Evolutionary conservation across 768 basidiomycete genomes (phyloP).

Genomic region (Tulasnella sp.): DNA sequence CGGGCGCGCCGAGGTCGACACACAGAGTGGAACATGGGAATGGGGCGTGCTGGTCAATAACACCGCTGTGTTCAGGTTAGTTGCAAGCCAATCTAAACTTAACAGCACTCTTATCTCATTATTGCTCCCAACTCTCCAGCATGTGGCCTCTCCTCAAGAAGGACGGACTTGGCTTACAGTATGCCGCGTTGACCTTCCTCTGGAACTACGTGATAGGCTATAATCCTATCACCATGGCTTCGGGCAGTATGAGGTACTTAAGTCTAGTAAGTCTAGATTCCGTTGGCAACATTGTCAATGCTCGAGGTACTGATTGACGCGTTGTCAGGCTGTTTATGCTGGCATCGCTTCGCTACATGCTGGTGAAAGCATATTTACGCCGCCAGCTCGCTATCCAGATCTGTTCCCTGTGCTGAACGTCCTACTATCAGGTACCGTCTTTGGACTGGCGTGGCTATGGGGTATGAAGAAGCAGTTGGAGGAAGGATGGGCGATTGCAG

Average conservation of each 20-base stretch:
- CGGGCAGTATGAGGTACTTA: conserved; percentile 35
- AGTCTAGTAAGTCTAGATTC: conserved; percentile 21
- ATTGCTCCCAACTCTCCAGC: conserved; percentile 31
- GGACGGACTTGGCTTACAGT: conserved; percentile 69
- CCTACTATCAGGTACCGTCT: conserved; percentile 67
- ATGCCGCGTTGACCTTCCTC: conserved; percentile 49
- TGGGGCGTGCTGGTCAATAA: conserved; percentile 71
- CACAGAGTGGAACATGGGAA: conserved; percentile 33
- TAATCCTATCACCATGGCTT: conserved; percentile 40
- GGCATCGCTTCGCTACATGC: conserved; percentile 47
- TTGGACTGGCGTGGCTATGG: conserved; percentile 80
- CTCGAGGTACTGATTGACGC: conserved; percentile 11
- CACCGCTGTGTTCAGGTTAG: conserved; percentile 78
- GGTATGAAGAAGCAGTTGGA: conserved; percentile 72
- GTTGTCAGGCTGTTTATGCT: conserved; percentile 41
- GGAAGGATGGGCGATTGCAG: conserved; percentile 67
- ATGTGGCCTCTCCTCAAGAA: conserved; percentile 85
- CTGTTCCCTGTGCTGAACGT: conserved; percentile 79
- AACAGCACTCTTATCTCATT: no score
- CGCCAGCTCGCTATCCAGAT: conserved; percentile 74
- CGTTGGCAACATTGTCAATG: background rate
- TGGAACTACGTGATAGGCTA: conserved; percentile 83
- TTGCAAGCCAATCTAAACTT: no score
- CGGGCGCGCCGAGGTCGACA: conserved; percentile 16
- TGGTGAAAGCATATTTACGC: conserved; percentile 46